phyloP scores from a whole-genome alignment of 2,329 filamentous ascomycete species.

The Echinosphaeria canescens region DNA sequence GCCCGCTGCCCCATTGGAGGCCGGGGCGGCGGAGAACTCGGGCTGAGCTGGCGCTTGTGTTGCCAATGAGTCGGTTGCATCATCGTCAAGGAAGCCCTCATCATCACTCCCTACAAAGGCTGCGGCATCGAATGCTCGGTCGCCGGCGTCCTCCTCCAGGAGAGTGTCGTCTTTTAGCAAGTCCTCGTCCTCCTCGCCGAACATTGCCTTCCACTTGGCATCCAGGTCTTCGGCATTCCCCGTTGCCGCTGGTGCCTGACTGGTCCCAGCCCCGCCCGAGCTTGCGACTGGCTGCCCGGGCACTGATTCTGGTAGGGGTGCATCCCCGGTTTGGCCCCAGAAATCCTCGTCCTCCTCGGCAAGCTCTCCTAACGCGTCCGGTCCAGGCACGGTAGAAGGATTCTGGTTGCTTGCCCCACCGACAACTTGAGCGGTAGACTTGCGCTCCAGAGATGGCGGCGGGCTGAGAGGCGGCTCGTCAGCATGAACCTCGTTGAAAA shows the following conservation, averaged over 20 bases:
- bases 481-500: too few relatives aligned
- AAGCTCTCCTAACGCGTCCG: too few relatives aligned
- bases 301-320: conserved; percentile 1
- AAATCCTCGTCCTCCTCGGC: conserved; percentile 44
- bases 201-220: conserved; percentile 65
- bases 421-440: too few relatives aligned
- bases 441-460: too few relatives aligned
- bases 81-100: conserved; percentile 70
- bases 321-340: conserved; percentile 16
- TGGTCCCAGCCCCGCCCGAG: background rate
- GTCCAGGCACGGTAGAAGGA: too few relatives aligned
- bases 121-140: conserved; percentile 42
- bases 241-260: conserved; percentile 7
- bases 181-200: conserved; percentile 53
- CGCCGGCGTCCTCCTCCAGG: conserved; percentile 20
- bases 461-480: too few relatives aligned
- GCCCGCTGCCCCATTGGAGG: conserved; percentile 9
- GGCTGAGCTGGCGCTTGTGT: conserved; percentile 7
- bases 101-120: conserved; percentile 65
- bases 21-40: conserved; percentile 5
- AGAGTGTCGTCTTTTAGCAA: conserved; percentile 32
- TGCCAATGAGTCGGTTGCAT: conserved; percentile 23
- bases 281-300: background rate
- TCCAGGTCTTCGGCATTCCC: conserved; percentile 39
- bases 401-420: too few relatives aligned